Base-by-base conservation (phyloP, 1,139 yeast species). In the Blastobotrys serpentis region DNA sequence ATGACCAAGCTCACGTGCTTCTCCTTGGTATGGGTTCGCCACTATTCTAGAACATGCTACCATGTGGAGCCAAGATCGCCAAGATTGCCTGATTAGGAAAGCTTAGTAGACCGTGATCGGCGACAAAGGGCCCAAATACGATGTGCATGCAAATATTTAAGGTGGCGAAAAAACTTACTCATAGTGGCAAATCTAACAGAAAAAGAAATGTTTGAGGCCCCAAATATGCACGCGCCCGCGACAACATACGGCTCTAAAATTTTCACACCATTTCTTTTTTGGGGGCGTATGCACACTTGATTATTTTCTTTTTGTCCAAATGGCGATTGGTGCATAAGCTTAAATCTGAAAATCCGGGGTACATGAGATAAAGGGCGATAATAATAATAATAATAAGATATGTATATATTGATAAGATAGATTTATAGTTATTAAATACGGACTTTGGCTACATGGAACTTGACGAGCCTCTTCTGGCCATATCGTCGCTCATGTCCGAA, bases 1-100 rank as follows among this genome's bases (percentile, higher is more conserved):
- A 29, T 29, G 32, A 29, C 32, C 32, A 14, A 11, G 32, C 32
- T 29, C 32, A 29, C 32, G 32, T 29, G 32, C 32, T 10, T 23
- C 26, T 14, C 32, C 32, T 14, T 14, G 4, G 32, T 29, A 11
- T 23, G 5, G 5, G 32, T 29, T 29, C 32, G 32, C 32, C 32
- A 29, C 32, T 29, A 11, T 29, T 29, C 32, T 29, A 29, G 32
- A 29, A 29, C 32, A 29, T 29, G 32, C 4, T 7, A 14, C 32
- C 13, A 6, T 10, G 32, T 11, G 13, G 32, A 29, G 32, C 32
- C 13, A 29, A 29, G 32, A 29, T 29, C 32, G 32, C 32, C 32
- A 29, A 29, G 32, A 11, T 29, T 29, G 13, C 32, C 32, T 11
- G 4, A 29, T 29, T 4, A 11, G 32, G 32, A 6, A 29, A 14